Evolutionary conservation across 495 filamentous ascomycete genomes (phyloP), one percentile per base, ranked within the genome.

Genomic region (Talaromyces liani): DNA sequence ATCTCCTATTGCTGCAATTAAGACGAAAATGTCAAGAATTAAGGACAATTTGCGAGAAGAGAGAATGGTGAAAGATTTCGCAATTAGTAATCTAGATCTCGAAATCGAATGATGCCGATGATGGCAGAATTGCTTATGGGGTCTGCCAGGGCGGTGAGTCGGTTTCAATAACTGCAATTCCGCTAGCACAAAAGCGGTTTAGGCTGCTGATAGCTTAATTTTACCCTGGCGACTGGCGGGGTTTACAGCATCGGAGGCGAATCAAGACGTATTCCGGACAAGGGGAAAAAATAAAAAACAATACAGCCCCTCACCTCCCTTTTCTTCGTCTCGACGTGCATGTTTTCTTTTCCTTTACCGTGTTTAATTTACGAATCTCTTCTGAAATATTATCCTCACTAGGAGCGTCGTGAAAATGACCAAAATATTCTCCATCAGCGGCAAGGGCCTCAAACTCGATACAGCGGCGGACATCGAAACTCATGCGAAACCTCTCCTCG

Each of bases 391-490:
- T 29, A 29, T 29, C 0, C 5, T 29, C 27, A 29, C 0, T 29
- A 29, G 27, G 27, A 29, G 27, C 27, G 4, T 6, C 27, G 3
- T 29, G 27, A 66, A 72, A 71, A 82, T 87, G 84, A 73, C 80
- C 70, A 94, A 91, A 76, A 74, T 92, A 72, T 97, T 96, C 77
- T 91, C 92, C 66, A 87, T 98, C 71, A 89, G 93, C 73, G 91
- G 88, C 78, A 92, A 88, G 77, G 87, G 88, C 69, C 85, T 98
- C 64, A 97, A 94, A 80, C 89, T 98, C 69, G 86, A 94, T 78
- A 90, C 85, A 33, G 90, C 91, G 24, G 85, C 85, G 58, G 91
- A 98, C 73, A 86, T 97, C 62, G 88, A 93, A 70, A 77, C 88
- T n/a, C 89, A 96, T 72, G 89, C 95, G 70, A 80, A 87, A 70